These are phyloP conservation scores for Ophiostoma sp. DNA, from an alignment of 2,329 filamentous ascomycete genomes.

Conservation along the genomic window DNA sequence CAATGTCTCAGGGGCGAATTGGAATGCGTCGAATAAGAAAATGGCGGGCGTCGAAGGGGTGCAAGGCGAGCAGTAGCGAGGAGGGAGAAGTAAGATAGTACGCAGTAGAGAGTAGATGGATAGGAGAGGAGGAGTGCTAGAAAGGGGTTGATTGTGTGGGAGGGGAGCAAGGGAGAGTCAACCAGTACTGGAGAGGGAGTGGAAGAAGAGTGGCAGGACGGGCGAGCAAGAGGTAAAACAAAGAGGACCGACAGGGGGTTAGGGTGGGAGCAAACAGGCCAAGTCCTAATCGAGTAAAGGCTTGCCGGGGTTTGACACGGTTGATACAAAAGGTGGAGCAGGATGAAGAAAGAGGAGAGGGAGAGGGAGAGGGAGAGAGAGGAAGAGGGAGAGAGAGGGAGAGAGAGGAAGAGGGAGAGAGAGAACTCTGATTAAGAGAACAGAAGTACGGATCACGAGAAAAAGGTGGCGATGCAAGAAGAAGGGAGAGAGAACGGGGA, in stretches of 20 bases:
- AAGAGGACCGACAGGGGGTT: conserved; percentile 11
- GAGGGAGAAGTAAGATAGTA: not conserved
- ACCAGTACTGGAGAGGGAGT: not conserved
- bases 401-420: no score
- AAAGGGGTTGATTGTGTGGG: conserved; percentile 10
- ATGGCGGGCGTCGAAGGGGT: not conserved
- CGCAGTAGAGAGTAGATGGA: not conserved
- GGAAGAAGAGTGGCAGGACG: not conserved
- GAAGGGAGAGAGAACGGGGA: not conserved
- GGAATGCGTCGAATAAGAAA: not conserved
- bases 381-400: no score
- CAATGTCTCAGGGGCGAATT: not conserved
- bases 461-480: not conserved
- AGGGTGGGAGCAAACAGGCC: not conserved
- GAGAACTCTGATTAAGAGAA: no score
- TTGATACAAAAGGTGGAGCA: conserved; percentile 6
- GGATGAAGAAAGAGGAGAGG: no score
- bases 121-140: not conserved
- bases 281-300: not conserved
- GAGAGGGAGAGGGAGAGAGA: no score
- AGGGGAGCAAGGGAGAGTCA: not conserved
- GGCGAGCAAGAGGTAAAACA: not conserved
- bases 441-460: not conserved
- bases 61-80: not conserved
- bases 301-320: conserved; percentile 14